Evolutionary conservation across 306 rosid species (phyloP).

Genomic region (Comarum palustre): DNA sequence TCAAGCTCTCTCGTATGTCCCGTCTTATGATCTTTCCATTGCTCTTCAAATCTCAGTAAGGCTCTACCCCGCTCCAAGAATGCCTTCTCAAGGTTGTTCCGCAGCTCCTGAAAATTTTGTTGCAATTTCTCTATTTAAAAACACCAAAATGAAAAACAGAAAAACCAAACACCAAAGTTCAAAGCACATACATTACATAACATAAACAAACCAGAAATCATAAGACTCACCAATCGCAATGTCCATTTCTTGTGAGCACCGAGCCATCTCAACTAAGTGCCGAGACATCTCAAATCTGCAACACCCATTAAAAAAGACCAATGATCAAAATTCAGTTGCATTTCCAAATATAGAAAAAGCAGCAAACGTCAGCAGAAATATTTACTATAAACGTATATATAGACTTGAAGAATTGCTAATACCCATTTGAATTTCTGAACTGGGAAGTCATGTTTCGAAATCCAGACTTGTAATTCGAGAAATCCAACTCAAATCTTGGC

Average conservation of each 20-base stretch:
- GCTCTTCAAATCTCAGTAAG: slow-evolving; percentile 19
- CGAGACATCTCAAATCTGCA: slow-evolving; percentile 12
- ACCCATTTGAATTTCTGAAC: background rate
- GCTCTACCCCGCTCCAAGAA: slow-evolving; percentile 24
- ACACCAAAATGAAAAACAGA: slow-evolving; percentile 8
- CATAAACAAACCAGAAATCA: background rate
- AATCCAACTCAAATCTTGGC: background rate
- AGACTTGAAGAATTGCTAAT: background rate
- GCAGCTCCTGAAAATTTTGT: slow-evolving; percentile 24
- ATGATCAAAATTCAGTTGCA: background rate
- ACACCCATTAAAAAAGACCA: background rate
- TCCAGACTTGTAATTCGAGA: background rate
- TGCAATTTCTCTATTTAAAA: slow-evolving; percentile 27
- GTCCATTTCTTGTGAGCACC: slow-evolving; percentile 17
- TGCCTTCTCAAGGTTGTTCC: slow-evolving; percentile 23
- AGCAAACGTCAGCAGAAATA: background rate
- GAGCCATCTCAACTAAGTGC: slow-evolving; percentile 1
- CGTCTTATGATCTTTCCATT: slow-evolving; percentile 21
- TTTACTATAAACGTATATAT: background rate
- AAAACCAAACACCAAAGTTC: background rate
- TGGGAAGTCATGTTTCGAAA: background rate
- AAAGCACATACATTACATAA: background rate
- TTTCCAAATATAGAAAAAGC: background rate
- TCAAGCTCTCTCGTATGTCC: slow-evolving; percentile 10
- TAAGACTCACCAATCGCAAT: slow-evolving; percentile 21